phyloP scores from a whole-genome alignment of 805 yeast genomes.

The Suhomyces tanzawaensis region DNA sequence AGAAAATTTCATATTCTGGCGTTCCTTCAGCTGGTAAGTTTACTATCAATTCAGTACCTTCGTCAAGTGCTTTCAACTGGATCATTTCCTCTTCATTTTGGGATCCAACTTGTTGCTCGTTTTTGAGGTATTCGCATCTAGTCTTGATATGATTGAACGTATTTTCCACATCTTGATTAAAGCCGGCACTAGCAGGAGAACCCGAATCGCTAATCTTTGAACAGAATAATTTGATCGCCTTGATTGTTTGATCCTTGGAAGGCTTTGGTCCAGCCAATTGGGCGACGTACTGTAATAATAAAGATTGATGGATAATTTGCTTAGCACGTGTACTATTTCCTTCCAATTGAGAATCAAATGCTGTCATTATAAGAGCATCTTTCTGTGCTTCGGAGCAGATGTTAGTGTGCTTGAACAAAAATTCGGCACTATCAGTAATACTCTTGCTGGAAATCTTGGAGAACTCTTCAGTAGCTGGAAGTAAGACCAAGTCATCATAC shows the following conservation, averaged over 20 bases:
- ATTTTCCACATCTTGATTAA: slow-evolving; percentile 66
- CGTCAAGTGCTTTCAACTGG: slow-evolving; percentile 87
- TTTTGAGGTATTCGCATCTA: slow-evolving; percentile 67
- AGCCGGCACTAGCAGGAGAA: slow-evolving; percentile 67
- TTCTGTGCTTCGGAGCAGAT: slow-evolving; percentile 82
- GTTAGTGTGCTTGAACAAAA: slow-evolving; percentile 55
- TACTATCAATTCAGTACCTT: slow-evolving; percentile 70
- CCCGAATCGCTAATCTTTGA: slow-evolving; percentile 51
- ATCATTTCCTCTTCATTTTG: slow-evolving; percentile 69
- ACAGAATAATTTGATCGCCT: slow-evolving; percentile 63
- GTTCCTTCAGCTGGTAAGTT: slow-evolving; percentile 61
- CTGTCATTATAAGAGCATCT: slow-evolving; percentile 89
- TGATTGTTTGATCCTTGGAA: slow-evolving; percentile 29
- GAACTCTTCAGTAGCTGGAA: slow-evolving; percentile 65
- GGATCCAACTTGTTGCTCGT: slow-evolving; percentile 41
- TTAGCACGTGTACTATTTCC: slow-evolving; percentile 54
- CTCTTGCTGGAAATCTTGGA: slow-evolving; percentile 54
- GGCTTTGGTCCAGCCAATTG: slow-evolving; percentile 38
- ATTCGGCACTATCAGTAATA: slow-evolving; percentile 48
- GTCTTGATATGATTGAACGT: slow-evolving; percentile 72
- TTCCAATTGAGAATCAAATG: slow-evolving; percentile 77
- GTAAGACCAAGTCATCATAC: slow-evolving; percentile 51
- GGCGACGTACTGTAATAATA: slow-evolving; percentile 70
- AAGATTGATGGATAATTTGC: slow-evolving; percentile 75
- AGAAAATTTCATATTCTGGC: slow-evolving; percentile 55